These are phyloP conservation scores for Trichosanthes cucumerina DNA, from an alignment of 306 rosid genomes.

Conservation along the genomic window DNA sequence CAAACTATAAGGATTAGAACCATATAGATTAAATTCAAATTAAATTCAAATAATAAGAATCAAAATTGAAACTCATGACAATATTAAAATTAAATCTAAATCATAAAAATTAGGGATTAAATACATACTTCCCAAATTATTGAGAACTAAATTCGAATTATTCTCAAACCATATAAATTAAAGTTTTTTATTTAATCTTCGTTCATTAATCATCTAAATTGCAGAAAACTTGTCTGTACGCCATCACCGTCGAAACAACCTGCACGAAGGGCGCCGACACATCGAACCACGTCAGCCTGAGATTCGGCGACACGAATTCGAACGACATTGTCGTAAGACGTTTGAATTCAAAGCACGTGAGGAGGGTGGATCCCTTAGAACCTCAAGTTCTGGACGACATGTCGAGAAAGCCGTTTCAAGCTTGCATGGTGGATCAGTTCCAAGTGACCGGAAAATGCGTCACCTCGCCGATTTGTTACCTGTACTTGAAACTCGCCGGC, in stretches of 20 bases:
- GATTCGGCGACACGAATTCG: slow-evolving; percentile 67
- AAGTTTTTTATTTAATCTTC: neutral
- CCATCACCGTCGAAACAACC: slow-evolving; percentile 53
- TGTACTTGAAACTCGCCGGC: slow-evolving; percentile 57
- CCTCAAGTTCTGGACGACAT: slow-evolving; percentile 50
- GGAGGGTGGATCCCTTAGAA: slow-evolving; percentile 45
- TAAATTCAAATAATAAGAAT: too few species aligned
- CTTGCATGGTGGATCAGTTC: slow-evolving; percentile 65
- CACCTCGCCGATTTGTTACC: slow-evolving; percentile 48
- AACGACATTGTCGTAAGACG: slow-evolving; percentile 47
- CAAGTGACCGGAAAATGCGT: slow-evolving; percentile 51
- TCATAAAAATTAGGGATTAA: too few species aligned
- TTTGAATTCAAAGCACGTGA: slow-evolving; percentile 47
- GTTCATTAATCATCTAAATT: neutral
- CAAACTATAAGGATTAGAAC: too few species aligned
- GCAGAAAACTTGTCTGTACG: slow-evolving; percentile 53
- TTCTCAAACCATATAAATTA: too few species aligned
- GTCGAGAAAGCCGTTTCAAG: slow-evolving; percentile 67
- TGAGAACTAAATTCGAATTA: too few species aligned
- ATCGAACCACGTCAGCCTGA: slow-evolving; percentile 46
- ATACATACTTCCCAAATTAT: too few species aligned
- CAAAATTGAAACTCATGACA: too few species aligned
- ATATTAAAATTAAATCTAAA: too few species aligned
- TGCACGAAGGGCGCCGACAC: slow-evolving; percentile 80
- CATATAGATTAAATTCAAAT: too few species aligned